These are phyloP conservation scores for Starmerella bombicola DNA, from an alignment of 805 yeast genomes.

Conservation along the genomic window DNA sequence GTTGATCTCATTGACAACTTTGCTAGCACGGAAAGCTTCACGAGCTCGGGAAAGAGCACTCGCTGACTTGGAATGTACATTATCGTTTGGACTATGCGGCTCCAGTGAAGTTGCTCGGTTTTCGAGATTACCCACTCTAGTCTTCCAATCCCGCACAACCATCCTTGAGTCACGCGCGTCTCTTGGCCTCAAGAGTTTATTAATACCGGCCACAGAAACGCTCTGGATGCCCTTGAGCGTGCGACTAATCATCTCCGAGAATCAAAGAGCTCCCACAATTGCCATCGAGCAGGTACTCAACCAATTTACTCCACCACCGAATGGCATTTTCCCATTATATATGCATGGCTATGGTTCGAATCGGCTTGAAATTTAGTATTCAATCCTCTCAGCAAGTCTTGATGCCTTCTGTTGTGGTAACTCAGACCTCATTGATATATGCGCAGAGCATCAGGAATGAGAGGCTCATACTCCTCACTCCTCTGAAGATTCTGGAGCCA, in stretches of 20 bases:
- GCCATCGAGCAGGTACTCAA: not conserved
- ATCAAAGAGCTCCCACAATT: slow-evolving; percentile 2
- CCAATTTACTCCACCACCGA: too few relatives aligned
- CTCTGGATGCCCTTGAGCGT: slow-evolving; percentile 4
- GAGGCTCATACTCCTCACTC: too few relatives aligned
- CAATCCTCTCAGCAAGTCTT: too few relatives aligned
- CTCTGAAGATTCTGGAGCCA: too few relatives aligned
- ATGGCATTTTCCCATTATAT: too few relatives aligned
- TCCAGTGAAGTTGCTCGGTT: slow-evolving; percentile 2
- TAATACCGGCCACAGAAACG: slow-evolving; percentile 1
- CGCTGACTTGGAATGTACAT: not conserved
- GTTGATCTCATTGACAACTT: not conserved
- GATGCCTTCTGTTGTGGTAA: too few relatives aligned
- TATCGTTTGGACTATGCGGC: not conserved
- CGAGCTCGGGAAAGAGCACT: slow-evolving; percentile 5
- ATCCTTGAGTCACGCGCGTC: not conserved
- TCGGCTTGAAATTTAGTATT: too few relatives aligned
- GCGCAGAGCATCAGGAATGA: too few relatives aligned
- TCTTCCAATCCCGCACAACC: not conserved
- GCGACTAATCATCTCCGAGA: not conserved
- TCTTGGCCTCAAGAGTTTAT: not conserved
- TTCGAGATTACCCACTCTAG: slow-evolving; percentile 4
- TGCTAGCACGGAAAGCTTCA: slow-evolving; percentile 1
- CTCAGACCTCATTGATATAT: too few relatives aligned
- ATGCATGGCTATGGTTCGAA: too few relatives aligned